Base-by-base conservation (phyloP, 140 eudicot genomes). In the Senecio squalidus region DNA sequence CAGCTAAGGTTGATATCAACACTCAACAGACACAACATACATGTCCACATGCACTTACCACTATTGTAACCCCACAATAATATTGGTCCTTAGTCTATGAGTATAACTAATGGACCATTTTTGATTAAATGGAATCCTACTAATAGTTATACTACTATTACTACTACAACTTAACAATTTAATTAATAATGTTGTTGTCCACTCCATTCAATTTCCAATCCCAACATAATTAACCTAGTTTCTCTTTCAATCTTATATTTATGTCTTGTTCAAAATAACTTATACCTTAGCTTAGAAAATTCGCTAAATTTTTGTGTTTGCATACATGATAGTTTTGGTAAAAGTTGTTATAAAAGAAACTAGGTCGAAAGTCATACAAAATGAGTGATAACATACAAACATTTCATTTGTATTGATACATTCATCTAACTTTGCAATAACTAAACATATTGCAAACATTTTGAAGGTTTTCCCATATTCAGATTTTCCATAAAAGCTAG, bases 1-100 rank as follows among this genome's bases (percentile, higher is more conserved):
- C 77, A 72, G 72, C 72, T 71, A 63, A 60, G 66, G 45, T 55
- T 70, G 75, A 70, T 51, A 51, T 51, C 61, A 60, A 70, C 60
- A 15, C 41, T 28, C 41, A 54, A 29, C 60, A 54, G 41, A 54
- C 60, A 54, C 60, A 3, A 26, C 60, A 54, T 54, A 15, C 60
- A 28, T 54, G 14, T 29, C 24, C 60, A 54, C 60, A 54, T 54
- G 60, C 14, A 53, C 13, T 28, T 46, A 46, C 52, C 52, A 45
- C 52, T 46, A n/a, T 20, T 29, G 25, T 2, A 50, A 65, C 66
- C 72, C 70, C 77, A 71, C 77, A 69, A 36, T 15, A 36, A 9
- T 10, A 15, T 69, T 69, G 68, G 75, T 69, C 75, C 75, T 59
- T 38, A 9, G 74, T 69, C 67, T 58, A 58, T 48, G 30, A 40